Conservation (phyloP, 208 protist genomes). For the Wallacemonas sp. region DNA sequence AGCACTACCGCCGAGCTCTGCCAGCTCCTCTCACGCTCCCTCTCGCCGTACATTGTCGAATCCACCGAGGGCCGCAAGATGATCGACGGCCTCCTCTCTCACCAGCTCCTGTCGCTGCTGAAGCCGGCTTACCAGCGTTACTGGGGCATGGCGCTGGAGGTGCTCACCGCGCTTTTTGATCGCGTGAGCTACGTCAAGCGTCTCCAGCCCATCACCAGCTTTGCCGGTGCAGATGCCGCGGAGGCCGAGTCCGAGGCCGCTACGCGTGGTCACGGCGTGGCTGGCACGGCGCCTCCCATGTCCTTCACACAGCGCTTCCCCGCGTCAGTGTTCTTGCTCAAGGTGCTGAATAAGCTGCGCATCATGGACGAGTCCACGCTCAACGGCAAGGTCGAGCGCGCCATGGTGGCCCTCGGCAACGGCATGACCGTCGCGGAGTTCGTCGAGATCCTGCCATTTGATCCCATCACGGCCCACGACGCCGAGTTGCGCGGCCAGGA, state of each 20-base stretch:
- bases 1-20: conserved; percentile 52
- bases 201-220: conserved; percentile 24
- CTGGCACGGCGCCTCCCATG: conserved; percentile 13
- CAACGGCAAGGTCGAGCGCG: conserved; percentile 75
- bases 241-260: conserved; percentile 12
- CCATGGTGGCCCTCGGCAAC: conserved; percentile 66
- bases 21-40: conserved; percentile 53
- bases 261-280: conserved; percentile 8
- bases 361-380: conserved; percentile 73
- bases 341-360: conserved; percentile 87
- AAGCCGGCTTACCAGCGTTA: conserved; percentile 76
- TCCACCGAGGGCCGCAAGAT: conserved; percentile 60
- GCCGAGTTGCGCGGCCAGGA: conserved; percentile 33
- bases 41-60: conserved; percentile 86
- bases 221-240: conserved; percentile 19
- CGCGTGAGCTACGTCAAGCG: conserved; percentile 84
- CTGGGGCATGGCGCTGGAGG: conserved; percentile 66
- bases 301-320: conserved; percentile 67
- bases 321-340: conserved; percentile 62
- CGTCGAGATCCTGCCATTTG: conserved; percentile 70
- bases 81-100: conserved; percentile 67
- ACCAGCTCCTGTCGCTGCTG: conserved; percentile 67
- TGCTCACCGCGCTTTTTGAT: conserved; percentile 62
- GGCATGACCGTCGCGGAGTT: conserved; percentile 83
- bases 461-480: conserved; percentile 59